phyloP scores from a whole-genome alignment of 192 early-diverging fungal species.

The Coemansia sp. region DNA sequence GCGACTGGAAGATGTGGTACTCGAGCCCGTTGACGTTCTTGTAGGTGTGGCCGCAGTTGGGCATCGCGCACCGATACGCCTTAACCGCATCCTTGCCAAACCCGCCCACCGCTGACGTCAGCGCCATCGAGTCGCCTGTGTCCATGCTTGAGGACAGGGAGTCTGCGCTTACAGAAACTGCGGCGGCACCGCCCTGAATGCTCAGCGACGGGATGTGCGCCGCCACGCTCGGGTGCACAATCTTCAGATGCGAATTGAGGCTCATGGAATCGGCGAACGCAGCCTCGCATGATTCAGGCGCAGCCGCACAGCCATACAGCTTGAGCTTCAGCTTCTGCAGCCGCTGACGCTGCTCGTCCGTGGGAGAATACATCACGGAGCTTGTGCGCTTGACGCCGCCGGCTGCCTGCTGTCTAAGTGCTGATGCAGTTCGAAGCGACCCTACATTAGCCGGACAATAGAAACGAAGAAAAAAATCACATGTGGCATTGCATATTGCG shows the following conservation, averaged over 20 bases:
- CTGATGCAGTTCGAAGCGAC: background rate
- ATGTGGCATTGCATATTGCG: background rate
- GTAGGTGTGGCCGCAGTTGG: constrained; percentile 68
- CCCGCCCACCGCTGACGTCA: background rate
- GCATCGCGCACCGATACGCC: constrained; percentile 68
- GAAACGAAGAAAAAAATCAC: background rate
- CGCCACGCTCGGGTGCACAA: constrained; percentile 36
- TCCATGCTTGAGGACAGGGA: background rate
- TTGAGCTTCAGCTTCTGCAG: constrained; percentile 41
- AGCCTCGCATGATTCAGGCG: constrained; percentile 28
- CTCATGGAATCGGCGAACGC: constrained; percentile 38
- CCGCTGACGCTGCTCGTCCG: constrained; percentile 50
- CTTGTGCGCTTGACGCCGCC: constrained; percentile 43
- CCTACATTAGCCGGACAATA: constrained; percentile 1
- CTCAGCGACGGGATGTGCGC: constrained; percentile 39
- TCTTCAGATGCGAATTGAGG: constrained; percentile 49
- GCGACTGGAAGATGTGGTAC: constrained; percentile 70
- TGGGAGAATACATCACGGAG: constrained; percentile 47
- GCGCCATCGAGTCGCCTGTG: background rate
- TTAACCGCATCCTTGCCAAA: constrained; percentile 5
- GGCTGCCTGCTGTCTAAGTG: constrained; percentile 9
- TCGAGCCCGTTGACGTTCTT: constrained; percentile 84
- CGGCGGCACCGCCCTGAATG: background rate
- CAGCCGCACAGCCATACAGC: constrained; percentile 54
- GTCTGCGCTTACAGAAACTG: background rate